Percentiles rank a stretch among this genome's conserved stretches.
Evolutionary conservation across 176 grass and related monocot genomes (phyloP).

Genomic region (Ampelocalamus luodianensis): DNA sequence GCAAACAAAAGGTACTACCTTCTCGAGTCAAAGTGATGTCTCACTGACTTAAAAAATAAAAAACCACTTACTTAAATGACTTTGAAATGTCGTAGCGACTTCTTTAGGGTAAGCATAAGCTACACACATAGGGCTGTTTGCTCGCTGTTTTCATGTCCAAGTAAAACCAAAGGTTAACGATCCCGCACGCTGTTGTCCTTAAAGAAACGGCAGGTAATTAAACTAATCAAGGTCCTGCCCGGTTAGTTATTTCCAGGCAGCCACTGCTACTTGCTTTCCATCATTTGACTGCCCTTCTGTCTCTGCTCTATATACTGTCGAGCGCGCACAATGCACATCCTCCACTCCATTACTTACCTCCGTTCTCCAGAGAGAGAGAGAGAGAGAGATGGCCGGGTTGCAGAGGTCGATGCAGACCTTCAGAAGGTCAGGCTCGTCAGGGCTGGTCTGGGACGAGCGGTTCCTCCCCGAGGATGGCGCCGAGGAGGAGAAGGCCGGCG

Average conservation of each 20-base stretch:
- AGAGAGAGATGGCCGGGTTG: slow-evolving; percentile 52
- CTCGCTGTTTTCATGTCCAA: too few species aligned
- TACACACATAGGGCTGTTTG: too few species aligned
- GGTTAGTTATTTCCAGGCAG: slow-evolving; percentile 29
- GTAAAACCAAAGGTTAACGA: too few species aligned
- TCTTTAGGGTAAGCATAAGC: too few species aligned
- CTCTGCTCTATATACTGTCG: not conserved
- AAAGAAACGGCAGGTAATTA: not conserved
- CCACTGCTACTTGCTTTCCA: slow-evolving; percentile 10
- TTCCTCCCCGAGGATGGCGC: slow-evolving; percentile 45
- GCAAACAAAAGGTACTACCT: too few species aligned
- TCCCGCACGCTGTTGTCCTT: not conserved
- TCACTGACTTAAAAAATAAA: too few species aligned
- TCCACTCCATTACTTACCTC: not conserved
- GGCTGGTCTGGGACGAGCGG: slow-evolving; percentile 64
- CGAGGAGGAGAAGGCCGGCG: not conserved
- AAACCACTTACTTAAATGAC: too few species aligned
- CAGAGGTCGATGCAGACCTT: slow-evolving; percentile 74
- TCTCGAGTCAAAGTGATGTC: too few species aligned
- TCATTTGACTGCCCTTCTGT: slow-evolving; percentile 15
- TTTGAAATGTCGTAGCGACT: too few species aligned
- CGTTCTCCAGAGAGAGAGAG: not conserved
- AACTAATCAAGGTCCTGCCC: not conserved
- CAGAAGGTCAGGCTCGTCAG: slow-evolving; percentile 69
- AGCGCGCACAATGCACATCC: not conserved